Evolutionary conservation across 2,329 filamentous ascomycete genomes (phyloP).

Genomic region (Diaporthe vexans): DNA sequence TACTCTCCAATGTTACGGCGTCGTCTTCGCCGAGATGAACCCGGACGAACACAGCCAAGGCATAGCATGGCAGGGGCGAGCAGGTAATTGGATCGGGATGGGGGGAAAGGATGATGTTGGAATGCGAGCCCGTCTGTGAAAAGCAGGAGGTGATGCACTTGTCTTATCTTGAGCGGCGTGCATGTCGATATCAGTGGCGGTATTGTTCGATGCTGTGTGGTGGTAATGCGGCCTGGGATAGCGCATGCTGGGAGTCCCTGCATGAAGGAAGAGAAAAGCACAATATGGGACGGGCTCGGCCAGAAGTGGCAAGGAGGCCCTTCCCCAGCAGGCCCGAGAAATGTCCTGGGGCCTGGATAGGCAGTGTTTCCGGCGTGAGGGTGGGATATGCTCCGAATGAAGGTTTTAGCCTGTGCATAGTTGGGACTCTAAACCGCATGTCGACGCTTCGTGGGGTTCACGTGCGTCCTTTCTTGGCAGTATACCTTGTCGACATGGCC

Average conservation of each 20-base stretch:
- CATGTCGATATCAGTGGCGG: constrained; percentile 17
- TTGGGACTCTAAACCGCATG: constrained; percentile 23
- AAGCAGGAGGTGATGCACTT: constrained; percentile 1
- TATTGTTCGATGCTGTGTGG: constrained; percentile 15
- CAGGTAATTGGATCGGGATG: not conserved
- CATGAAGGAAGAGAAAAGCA: constrained; percentile 1
- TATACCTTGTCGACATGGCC: not conserved
- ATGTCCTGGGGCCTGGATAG: constrained; percentile 22
- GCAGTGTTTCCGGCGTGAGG: constrained; percentile 22
- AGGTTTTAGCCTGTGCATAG: constrained; percentile 31
- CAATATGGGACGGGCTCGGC: constrained; percentile 16
- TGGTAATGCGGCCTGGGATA: constrained; percentile 16
- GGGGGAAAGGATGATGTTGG: not conserved
- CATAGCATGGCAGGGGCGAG: constrained; percentile 7
- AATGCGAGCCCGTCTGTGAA: not conserved
- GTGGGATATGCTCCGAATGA: constrained; percentile 26
- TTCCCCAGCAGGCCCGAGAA: not conserved
- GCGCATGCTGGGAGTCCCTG: constrained; percentile 21
- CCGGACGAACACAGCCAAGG: constrained; percentile 24
- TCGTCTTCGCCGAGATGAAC: constrained; percentile 31
- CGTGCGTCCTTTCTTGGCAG: constrained; percentile 12
- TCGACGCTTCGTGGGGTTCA: constrained; percentile 27
- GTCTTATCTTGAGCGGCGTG: constrained; percentile 21
- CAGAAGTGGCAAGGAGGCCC: constrained; percentile 26
- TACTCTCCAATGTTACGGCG: constrained; percentile 21